phyloP scores from a whole-genome alignment of 179 eudicot genomes.

The Sideroxylon spinosum region DNA sequence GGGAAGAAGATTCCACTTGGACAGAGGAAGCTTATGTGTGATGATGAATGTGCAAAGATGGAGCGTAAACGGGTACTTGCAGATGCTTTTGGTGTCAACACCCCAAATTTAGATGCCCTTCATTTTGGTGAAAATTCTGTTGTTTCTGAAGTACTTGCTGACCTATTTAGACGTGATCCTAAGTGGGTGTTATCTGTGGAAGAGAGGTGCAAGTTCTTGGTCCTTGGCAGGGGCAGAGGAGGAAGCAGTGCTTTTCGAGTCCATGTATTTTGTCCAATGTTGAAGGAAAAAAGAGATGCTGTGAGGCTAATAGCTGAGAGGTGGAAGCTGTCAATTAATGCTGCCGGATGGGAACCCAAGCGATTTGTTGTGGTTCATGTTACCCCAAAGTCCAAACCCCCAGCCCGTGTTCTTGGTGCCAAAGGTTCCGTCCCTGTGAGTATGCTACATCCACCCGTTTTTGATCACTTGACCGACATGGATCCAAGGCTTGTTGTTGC shows the following conservation, averaged over 20 bases:
- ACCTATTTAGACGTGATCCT: slow-evolving; percentile 69
- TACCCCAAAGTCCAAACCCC: slow-evolving; percentile 70
- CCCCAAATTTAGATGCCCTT: slow-evolving; percentile 67
- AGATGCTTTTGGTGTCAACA: slow-evolving; percentile 77
- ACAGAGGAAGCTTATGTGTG: slow-evolving; percentile 83
- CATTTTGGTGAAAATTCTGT: slow-evolving; percentile 69
- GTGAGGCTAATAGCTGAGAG: slow-evolving; percentile 84
- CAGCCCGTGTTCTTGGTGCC: slow-evolving; percentile 63
- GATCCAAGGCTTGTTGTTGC: slow-evolving; percentile 91
- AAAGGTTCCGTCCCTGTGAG: slow-evolving; percentile 43
- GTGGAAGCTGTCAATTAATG: slow-evolving; percentile 77
- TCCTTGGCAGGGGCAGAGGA: slow-evolving; percentile 69
- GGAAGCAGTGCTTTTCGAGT: slow-evolving; percentile 40
- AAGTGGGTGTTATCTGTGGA: slow-evolving; percentile 92
- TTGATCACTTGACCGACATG: slow-evolving; percentile 79
- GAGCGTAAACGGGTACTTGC: slow-evolving; percentile 83
- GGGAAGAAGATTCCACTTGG: slow-evolving; percentile 72
- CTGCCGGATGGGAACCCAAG: slow-evolving; percentile 97
- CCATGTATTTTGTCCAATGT: slow-evolving; percentile 89
- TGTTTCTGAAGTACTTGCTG: slow-evolving; percentile 57
- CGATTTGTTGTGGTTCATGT: slow-evolving; percentile 75
- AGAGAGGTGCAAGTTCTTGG: slow-evolving; percentile 83
- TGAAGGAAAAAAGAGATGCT: slow-evolving; percentile 84
- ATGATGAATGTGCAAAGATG: slow-evolving; percentile 76
- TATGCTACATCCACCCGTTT: slow-evolving; percentile 41